Evolutionary conservation across 768 basidiomycete genomes (phyloP).

Genomic region (Pleurotus pulmonarius): DNA sequence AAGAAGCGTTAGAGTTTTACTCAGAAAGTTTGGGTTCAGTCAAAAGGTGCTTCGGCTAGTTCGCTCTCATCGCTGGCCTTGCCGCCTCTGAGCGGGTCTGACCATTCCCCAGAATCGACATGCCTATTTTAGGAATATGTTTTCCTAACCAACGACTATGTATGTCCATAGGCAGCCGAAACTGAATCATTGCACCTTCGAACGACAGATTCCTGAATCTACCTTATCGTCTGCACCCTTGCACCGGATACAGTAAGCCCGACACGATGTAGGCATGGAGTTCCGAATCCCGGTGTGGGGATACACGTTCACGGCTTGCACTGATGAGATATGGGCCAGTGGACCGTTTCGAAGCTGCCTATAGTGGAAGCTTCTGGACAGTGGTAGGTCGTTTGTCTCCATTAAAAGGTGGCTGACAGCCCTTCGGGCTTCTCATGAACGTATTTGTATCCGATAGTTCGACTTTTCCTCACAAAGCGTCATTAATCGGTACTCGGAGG

Average conservation of each 20-base stretch:
- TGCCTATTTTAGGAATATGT: background rate
- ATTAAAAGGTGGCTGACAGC: slow-evolving; percentile 7
- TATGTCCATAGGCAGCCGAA: background rate
- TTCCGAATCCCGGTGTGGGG: slow-evolving; percentile 63
- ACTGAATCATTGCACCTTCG: background rate
- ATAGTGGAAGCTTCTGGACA: slow-evolving; percentile 33
- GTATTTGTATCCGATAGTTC: background rate
- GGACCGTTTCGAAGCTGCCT: slow-evolving; percentile 53
- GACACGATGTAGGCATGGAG: slow-evolving; percentile 68
- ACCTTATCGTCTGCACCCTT: slow-evolving; percentile 55
- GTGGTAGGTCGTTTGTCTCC: slow-evolving; percentile 5
- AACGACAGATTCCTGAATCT: slow-evolving; percentile 19
- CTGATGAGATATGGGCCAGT: slow-evolving; percentile 37
- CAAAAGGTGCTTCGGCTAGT: background rate
- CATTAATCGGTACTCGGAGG: slow-evolving; percentile 9
- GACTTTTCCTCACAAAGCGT: slow-evolving; percentile 6
- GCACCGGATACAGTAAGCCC: slow-evolving; percentile 51
- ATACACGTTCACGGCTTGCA: slow-evolving; percentile 50
- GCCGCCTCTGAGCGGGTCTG: background rate
- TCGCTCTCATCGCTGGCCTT: background rate
- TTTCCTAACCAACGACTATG: background rate
- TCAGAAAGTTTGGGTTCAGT: background rate
- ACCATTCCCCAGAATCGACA: background rate
- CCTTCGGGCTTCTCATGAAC: slow-evolving; percentile 1
- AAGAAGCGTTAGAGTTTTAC: slow-evolving; percentile 3